Evolutionary conservation across 768 basidiomycete genomes (phyloP), one percentile per base, ranked within the genome.

Genomic region (Lactarius pseudohatsudake): DNA sequence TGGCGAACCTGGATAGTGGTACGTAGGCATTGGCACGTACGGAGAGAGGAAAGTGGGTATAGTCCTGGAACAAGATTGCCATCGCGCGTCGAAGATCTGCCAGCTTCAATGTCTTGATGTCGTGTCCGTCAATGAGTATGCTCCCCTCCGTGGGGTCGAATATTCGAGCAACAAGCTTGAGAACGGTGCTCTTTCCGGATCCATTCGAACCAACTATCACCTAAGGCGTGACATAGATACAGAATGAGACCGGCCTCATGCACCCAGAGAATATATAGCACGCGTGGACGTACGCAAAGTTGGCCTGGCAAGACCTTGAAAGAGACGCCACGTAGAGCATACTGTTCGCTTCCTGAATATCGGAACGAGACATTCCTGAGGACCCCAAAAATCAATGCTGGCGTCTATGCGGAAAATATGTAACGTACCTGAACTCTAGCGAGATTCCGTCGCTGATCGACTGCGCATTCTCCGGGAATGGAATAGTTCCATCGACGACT

Each of bases 141-240:
- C 80, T 76, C 28, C 91, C 91, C 62, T 88, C 87, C 2, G 77
- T 77, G 0, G 85, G 81, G 70, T 92, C 90, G 68, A 91, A 91
- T 30, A 92, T 74, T 18, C 91, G 84, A 32, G 85, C 76, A 32
- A 89, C 81, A 56, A 93, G 80, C 73, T 92, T 93, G 47, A 93
- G 77, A 59, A 92, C 84, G 1, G 91, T 92, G 74, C 88, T 90
- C 76, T 93, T 93, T 3, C 79, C 91, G 0, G 88, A 90, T 7
- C 91, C 91, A 68, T 93, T 93, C 32, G 81, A 81, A 7, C 91
- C 91, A 2, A 93, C 87, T 55, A 93, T 87, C 57, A 92, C 82
- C 89, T 91, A 54, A 6, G 15, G 38, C 18, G 20, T 22, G 13
- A 50, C 13, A 13, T 50, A 26, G 22, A 26, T 11, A 1, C 8